Conservation (phyloP, 495 filamentous ascomycete genomes). For the Hypomontagnella submonticulosa region DNA sequence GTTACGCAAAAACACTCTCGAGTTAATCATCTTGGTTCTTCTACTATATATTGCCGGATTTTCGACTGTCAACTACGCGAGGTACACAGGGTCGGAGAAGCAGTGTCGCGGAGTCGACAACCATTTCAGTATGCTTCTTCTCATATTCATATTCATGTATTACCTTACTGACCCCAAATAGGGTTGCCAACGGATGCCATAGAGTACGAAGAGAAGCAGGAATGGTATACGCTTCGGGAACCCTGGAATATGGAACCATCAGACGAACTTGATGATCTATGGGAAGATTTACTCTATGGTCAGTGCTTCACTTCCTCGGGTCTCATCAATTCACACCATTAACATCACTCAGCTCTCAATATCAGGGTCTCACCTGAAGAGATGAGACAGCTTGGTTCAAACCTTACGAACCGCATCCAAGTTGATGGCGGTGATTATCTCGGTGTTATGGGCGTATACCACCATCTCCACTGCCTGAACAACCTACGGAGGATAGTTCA, state of each 20-base stretch:
- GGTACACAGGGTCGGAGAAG: not conserved
- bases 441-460: constrained; percentile 48
- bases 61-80: constrained; percentile 8
- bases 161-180: not conserved
- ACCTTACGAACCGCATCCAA: constrained; percentile 42
- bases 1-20: constrained; percentile 5
- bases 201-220: constrained; percentile 38
- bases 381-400: constrained; percentile 31
- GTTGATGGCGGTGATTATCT: constrained; percentile 47
- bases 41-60: constrained; percentile 10
- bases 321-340: not conserved
- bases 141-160: not conserved
- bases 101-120: constrained; percentile 3
- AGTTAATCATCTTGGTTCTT: not conserved
- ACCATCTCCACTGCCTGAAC: constrained; percentile 51
- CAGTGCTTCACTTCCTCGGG: not conserved
- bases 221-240: constrained; percentile 30
- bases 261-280: constrained; percentile 41
- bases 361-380: constrained; percentile 46
- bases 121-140: constrained; percentile 8
- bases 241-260: constrained; percentile 46
- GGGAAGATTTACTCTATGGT: constrained; percentile 47
- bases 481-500: constrained; percentile 37
- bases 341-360: constrained; percentile 36
- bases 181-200: constrained; percentile 10